These are phyloP conservation scores for Pythium folliculosum DNA, from an alignment of 352 stramenopile species.

Conservation along the genomic window DNA sequence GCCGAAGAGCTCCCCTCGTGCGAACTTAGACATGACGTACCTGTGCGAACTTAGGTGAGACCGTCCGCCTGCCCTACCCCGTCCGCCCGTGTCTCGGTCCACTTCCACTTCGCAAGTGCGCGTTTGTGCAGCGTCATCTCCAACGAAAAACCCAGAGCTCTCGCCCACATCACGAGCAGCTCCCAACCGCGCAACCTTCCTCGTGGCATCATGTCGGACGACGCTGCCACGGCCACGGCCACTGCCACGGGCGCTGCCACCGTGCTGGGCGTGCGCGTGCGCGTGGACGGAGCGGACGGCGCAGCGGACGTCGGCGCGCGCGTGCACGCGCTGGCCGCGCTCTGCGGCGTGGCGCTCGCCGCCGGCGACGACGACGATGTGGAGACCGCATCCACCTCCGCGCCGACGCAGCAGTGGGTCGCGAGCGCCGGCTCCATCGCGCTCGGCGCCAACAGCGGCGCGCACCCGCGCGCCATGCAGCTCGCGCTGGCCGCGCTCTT, in stretches of 20 bases:
- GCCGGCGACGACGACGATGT: neutral
- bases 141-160: slow-evolving; percentile 13
- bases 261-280: slow-evolving; percentile 18
- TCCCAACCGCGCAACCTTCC: too few species aligned
- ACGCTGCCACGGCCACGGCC: neutral
- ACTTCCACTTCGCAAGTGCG: slow-evolving; percentile 11
- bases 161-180: neutral
- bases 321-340: slow-evolving; percentile 5
- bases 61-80: slow-evolving; percentile 18
- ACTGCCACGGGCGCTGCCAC: neutral
- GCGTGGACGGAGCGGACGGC: slow-evolving; percentile 15
- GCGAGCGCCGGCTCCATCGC: slow-evolving; percentile 5
- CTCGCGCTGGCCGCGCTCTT: slow-evolving; percentile 24
- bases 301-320: slow-evolving; percentile 3
- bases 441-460: neutral
- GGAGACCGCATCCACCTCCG: neutral
- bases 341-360: neutral
- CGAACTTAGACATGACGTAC: too few species aligned
- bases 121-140: slow-evolving; percentile 2
- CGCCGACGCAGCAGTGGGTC: slow-evolving; percentile 6
- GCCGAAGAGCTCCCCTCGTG: too few species aligned
- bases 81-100: neutral
- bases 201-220: neutral
- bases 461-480: slow-evolving; percentile 19
- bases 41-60: slow-evolving; percentile 11